A percentile compares a stretch with the other conserved stretches of the same genome.
Evolutionary conservation across 129 eudicot species (phyloP).

Genomic region (Chrysanthemum makinoi): DNA sequence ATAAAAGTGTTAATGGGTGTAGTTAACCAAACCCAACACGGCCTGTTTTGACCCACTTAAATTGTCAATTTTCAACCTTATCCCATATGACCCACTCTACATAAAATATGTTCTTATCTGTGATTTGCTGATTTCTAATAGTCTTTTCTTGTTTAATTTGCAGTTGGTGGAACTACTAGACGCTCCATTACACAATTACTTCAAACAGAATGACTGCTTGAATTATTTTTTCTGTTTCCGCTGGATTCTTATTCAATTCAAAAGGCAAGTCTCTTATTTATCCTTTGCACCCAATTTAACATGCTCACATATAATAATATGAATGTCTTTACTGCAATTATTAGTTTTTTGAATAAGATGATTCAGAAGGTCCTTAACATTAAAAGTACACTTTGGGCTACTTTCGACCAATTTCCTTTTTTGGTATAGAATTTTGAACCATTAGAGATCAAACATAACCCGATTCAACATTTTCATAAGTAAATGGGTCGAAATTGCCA

Average conservation of each 20-base stretch:
- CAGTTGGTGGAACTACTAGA: conserved; percentile 91
- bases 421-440: no score
- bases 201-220: conserved; percentile 77
- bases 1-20: no score
- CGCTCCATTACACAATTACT: conserved; percentile 78
- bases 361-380: neutral
- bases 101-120: neutral
- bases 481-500: neutral
- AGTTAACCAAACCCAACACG: no score
- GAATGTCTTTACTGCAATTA: no score
- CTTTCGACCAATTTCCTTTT: neutral
- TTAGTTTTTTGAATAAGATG: neutral
- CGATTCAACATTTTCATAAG: neutral
- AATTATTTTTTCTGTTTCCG: conserved; percentile 98
- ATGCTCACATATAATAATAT: no score
- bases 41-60: no score
- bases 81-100: no score
- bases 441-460: neutral
- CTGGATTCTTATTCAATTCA: conserved; percentile 95
- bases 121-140: conserved; percentile 11
- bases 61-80: no score
- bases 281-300: neutral
- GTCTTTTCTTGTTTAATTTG: conserved; percentile 7
- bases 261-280: conserved; percentile 53
- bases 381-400: neutral